These are phyloP conservation scores for Lasiodiplodia sp. DNA, from an alignment of 2,329 filamentous ascomycete species.

Conservation along the genomic window DNA sequence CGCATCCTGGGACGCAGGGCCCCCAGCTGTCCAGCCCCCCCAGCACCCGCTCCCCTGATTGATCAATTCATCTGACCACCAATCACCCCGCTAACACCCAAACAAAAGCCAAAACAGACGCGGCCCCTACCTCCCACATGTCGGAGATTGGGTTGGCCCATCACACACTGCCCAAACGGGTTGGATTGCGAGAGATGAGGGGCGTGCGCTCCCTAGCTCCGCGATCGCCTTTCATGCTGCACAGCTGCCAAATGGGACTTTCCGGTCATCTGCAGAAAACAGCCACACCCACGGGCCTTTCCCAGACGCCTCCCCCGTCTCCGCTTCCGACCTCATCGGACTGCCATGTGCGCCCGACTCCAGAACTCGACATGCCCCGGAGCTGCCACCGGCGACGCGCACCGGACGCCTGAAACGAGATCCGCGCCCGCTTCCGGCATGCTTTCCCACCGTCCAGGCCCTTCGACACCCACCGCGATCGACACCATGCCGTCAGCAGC, in stretches of 20 bases:
- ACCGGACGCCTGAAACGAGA: neutral
- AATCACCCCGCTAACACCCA: constrained; percentile 22
- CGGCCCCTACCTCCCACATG: neutral
- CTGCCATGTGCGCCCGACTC: neutral
- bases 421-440: neutral
- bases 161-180: constrained; percentile 8
- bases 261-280: neutral
- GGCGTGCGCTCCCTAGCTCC: constrained; percentile 4
- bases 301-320: neutral
- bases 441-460: neutral
- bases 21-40: constrained; percentile 10
- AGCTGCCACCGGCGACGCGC: neutral
- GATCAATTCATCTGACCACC: constrained; percentile 29
- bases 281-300: constrained; percentile 5
- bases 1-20: constrained; percentile 20
- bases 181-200: constrained; percentile 23
- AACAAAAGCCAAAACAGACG: constrained; percentile 8
- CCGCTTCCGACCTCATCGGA: neutral
- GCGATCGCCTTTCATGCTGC: constrained; percentile 6
- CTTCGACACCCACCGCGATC: neutral
- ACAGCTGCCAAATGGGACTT: constrained; percentile 3
- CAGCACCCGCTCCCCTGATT: constrained; percentile 18
- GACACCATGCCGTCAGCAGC: constrained; percentile 15
- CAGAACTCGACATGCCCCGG: neutral
- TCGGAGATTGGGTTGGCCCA: constrained; percentile 9